Conservation (phyloP, 805 yeast genomes). For the Zygotorulaspora florentina region DNA sequence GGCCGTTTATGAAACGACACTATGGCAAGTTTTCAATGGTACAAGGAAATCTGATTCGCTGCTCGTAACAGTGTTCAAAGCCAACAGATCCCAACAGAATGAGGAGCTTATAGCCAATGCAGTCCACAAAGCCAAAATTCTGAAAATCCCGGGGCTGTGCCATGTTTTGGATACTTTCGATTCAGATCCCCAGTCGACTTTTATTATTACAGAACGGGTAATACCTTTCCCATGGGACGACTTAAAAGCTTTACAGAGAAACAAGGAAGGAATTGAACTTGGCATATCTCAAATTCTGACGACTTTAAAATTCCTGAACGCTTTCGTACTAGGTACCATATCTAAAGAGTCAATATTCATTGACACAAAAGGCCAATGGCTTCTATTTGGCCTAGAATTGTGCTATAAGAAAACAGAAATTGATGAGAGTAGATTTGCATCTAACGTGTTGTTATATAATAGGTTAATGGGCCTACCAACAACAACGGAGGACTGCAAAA, state of each 20-base stretch:
- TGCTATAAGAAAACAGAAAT: slow-evolving; percentile 34
- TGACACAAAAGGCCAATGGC: slow-evolving; percentile 75
- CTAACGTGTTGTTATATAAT: slow-evolving; percentile 10
- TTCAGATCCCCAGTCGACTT: slow-evolving; percentile 23
- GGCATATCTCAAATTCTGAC: slow-evolving; percentile 27
- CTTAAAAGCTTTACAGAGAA: slow-evolving; percentile 8
- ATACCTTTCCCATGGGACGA: slow-evolving; percentile 21
- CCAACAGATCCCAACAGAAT: slow-evolving; percentile 12
- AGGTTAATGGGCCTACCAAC: slow-evolving; percentile 9
- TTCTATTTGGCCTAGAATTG: slow-evolving; percentile 72
- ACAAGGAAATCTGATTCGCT: slow-evolving; percentile 27
- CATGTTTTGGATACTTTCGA: slow-evolving; percentile 29
- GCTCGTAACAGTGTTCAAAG: slow-evolving; percentile 30
- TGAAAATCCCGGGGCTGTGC: slow-evolving; percentile 33
- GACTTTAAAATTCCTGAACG: slow-evolving; percentile 26
- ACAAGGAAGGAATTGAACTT: slow-evolving; percentile 19
- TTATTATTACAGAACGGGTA: slow-evolving; percentile 29
- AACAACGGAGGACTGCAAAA: slow-evolving; percentile 36
- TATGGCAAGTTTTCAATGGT: slow-evolving; percentile 31
- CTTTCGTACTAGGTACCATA: slow-evolving; percentile 61
- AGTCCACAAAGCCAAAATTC: slow-evolving; percentile 23
- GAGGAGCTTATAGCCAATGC: slow-evolving; percentile 24
- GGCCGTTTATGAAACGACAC: slow-evolving; percentile 20
- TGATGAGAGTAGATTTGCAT: slow-evolving; percentile 9
- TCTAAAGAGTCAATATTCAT: slow-evolving; percentile 57